A percentile compares a stretch with the other conserved stretches of the same genome.
Conservation (phyloP, 75 land plant genomes). For the Azolla pinnata region DNA sequence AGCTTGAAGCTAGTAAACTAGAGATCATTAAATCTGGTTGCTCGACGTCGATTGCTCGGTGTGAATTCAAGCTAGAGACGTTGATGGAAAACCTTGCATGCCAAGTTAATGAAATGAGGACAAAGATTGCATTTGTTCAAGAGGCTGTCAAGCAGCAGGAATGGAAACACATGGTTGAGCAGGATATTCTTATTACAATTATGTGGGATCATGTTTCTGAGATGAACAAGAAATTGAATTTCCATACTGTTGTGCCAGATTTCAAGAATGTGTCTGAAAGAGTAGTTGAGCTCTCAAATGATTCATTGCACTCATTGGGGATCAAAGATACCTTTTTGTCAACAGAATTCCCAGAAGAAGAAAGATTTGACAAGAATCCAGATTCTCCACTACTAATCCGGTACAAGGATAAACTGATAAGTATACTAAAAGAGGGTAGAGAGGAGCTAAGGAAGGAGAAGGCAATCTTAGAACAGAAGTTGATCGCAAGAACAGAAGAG, state of each 20-base stretch:
- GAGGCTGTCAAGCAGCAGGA: neutral
- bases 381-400: neutral
- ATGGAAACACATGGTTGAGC: neutral
- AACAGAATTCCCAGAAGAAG: neutral
- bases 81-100: neutral
- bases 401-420: neutral
- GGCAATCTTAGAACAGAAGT: neutral
- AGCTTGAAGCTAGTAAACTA: neutral
- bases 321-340: too few relatives aligned
- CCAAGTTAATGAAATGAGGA: neutral
- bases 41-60: neutral
- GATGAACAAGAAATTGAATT: neutral
- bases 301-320: too few relatives aligned
- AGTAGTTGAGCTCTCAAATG: too few relatives aligned
- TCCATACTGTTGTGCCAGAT: neutral
- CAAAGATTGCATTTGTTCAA: neutral
- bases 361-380: neutral
- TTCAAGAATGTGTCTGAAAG: too few relatives aligned
- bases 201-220: neutral
- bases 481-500: neutral
- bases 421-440: neutral
- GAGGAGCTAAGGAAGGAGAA: neutral
- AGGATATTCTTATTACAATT: neutral
- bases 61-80: neutral
- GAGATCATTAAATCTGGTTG: neutral